Conservation (phyloP, 805 yeast genomes). For the Schwanniomyces pseudopolymorphus region DNA sequence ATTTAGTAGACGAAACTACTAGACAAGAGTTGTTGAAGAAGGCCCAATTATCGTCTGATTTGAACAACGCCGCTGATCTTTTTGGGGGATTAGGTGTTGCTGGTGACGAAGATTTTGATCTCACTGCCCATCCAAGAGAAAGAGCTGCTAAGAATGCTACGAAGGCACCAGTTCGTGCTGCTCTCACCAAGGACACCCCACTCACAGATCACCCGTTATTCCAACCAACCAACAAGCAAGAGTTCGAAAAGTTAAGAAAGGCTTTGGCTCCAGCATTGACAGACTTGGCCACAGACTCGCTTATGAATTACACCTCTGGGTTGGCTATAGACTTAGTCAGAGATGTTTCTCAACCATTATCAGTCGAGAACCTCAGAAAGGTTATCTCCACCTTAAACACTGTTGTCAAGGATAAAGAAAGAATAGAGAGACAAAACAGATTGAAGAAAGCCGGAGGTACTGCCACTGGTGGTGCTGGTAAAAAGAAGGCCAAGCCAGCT, state of each 20-base stretch:
- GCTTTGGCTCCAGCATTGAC: conserved; percentile 21
- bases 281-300: conserved; percentile 51
- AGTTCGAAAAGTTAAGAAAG: conserved; percentile 53
- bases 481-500: conserved; percentile 85
- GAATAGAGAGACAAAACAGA: conserved; percentile 86
- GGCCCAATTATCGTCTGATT: conserved; percentile 82
- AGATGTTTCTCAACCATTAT: conserved; percentile 79
- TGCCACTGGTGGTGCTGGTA: conserved; percentile 90
- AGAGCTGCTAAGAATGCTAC: conserved; percentile 47
- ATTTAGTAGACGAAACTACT: conserved; percentile 69
- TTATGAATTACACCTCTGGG: conserved; percentile 66
- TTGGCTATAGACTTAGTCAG: conserved; percentile 84
- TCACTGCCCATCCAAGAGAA: conserved; percentile 54
- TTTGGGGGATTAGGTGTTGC: conserved; percentile 72
- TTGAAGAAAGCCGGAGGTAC: conserved; percentile 81
- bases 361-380: conserved; percentile 80
- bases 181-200: conserved; percentile 60
- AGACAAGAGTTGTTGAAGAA: conserved; percentile 69
- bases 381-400: conserved; percentile 83
- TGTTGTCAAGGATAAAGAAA: conserved; percentile 78
- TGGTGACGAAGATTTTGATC: conserved; percentile 32
- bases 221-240: conserved; percentile 76
- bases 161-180: conserved; percentile 29
- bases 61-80: conserved; percentile 89
- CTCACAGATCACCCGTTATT: conserved; percentile 77